Conservation (phyloP, 129 eudicot species). For the Saposhnikovia divaricata region DNA sequence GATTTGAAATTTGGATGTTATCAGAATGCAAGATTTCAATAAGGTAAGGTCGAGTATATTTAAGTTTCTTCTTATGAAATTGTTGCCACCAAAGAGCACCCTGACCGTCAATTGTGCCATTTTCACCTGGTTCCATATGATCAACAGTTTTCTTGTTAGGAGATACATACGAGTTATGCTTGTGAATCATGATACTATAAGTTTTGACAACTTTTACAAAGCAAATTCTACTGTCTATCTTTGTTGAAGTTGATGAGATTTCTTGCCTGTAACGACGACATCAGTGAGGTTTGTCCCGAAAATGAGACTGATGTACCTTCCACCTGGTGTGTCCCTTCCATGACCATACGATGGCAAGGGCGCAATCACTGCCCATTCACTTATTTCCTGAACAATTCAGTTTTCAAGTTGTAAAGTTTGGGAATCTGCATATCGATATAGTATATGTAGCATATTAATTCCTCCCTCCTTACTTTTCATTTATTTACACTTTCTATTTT, state of each 20-base stretch:
- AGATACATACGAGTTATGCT: neutral
- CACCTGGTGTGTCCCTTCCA: slow-evolving; percentile 81
- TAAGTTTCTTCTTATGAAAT: slow-evolving; percentile 53
- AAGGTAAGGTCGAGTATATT: slow-evolving; percentile 73
- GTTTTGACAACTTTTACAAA: neutral
- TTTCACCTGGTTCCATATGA: slow-evolving; percentile 39
- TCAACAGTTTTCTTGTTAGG: neutral
- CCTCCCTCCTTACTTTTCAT: no score
- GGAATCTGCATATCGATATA: neutral
- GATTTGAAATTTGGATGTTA: slow-evolving; percentile 57
- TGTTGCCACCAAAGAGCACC: slow-evolving; percentile 89
- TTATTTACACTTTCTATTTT: no score
- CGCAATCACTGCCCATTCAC: slow-evolving; percentile 54
- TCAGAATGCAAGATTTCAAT: slow-evolving; percentile 78
- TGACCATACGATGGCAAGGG: slow-evolving; percentile 91
- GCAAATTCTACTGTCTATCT: neutral
- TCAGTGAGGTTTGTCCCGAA: slow-evolving; percentile 88
- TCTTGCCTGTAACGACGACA: slow-evolving; percentile 65
- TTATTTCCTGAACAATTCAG: slow-evolving; percentile 42
- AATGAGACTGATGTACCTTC: slow-evolving; percentile 72
- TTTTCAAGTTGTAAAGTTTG: neutral
- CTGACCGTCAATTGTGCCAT: slow-evolving; percentile 93
- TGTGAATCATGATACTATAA: neutral
- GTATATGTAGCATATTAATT: no score
- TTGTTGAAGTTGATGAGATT: neutral